Percentiles rank a stretch among this genome's conserved stretches.
These are phyloP conservation scores for Tulasnella sp. DNA, from an alignment of 768 basidiomycete species.

Conservation along the genomic window DNA sequence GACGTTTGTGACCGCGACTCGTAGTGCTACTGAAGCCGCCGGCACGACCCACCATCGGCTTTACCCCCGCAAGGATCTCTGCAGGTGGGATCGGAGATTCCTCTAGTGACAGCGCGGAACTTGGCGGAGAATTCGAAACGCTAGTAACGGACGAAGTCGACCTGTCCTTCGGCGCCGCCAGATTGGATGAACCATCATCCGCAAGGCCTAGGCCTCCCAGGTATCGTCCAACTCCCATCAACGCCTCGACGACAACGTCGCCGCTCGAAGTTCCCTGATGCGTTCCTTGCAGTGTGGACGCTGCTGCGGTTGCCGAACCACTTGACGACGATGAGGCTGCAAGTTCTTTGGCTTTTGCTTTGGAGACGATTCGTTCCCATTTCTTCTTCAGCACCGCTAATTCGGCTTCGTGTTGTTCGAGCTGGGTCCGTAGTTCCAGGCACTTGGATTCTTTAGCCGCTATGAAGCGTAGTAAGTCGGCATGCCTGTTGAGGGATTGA, in stretches of 20 bases:
- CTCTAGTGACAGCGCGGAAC: neutral
- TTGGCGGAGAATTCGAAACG: neutral
- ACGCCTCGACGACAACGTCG: constrained; percentile 4
- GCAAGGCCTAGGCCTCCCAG: constrained; percentile 6
- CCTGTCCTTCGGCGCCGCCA: constrained; percentile 2
- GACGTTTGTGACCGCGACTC: constrained; percentile 13
- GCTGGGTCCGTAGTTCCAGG: constrained; percentile 72
- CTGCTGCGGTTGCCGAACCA: neutral
- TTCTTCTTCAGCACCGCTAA: constrained; percentile 70
- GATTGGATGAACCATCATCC: constrained; percentile 5
- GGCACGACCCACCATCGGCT: constrained; percentile 14
- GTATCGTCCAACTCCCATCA: constrained; percentile 23
- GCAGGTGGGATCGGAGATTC: constrained; percentile 16
- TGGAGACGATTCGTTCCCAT: constrained; percentile 70
- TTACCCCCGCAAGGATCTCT: neutral
- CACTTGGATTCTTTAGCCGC: constrained; percentile 84
- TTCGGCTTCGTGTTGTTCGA: constrained; percentile 68
- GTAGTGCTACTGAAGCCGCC: constrained; percentile 2
- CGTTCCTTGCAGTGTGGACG: neutral
- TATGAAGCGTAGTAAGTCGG: constrained; percentile 75
- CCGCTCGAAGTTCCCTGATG: constrained; percentile 10
- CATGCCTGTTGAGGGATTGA: constrained; percentile 51
- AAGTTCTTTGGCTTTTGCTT: constrained; percentile 20
- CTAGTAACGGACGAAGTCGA: constrained; percentile 23
- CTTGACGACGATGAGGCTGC: neutral